These are phyloP conservation scores for Zymoseptoria brevis DNA, from an alignment of 2,329 filamentous ascomycete genomes.

Conservation along the genomic window DNA sequence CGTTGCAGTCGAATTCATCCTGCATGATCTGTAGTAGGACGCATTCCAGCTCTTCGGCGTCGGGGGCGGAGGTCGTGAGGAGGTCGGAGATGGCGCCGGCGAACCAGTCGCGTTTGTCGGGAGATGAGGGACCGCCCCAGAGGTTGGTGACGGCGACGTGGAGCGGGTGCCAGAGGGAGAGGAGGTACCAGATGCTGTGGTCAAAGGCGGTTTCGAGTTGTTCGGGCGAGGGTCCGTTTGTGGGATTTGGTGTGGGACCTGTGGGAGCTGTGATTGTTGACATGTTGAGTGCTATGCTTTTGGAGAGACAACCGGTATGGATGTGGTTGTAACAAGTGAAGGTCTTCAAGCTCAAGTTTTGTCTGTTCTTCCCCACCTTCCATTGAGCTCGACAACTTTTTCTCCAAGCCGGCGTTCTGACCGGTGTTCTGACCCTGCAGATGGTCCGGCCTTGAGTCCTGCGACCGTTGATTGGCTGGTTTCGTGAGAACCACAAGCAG, in stretches of 20 bases:
- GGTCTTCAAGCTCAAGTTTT: not conserved
- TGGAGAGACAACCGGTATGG: not conserved
- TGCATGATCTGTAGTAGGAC: conserved; percentile 84
- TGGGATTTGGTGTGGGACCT: conserved; percentile 5
- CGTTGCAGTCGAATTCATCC: conserved; percentile 88
- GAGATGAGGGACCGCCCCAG: conserved; percentile 77
- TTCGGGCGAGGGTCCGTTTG: conserved; percentile 15
- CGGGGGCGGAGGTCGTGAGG: conserved; percentile 57
- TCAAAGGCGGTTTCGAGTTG: conserved; percentile 50
- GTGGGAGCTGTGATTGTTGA: conserved; percentile 5
- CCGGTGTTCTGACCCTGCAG: not conserved
- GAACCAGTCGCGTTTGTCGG: conserved; percentile 94
- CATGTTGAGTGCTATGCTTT: conserved; percentile 6
- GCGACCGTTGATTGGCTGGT: not conserved
- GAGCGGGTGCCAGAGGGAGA: conserved; percentile 83
- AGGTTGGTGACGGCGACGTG: conserved; percentile 76
- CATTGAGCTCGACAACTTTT: not conserved
- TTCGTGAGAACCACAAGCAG: too few species aligned
- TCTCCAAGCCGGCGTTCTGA: not conserved
- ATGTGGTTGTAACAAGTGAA: not conserved
- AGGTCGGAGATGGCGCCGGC: conserved; percentile 79
- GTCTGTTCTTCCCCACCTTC: not conserved
- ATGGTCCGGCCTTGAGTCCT: not conserved
- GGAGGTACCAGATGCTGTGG: conserved; percentile 72
- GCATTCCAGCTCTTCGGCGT: conserved; percentile 72